Percentiles rank a stretch among this genome's conserved stretches.
phyloP scores from a whole-genome alignment of 768 basidiomycete species.

The Podaxis sp. region DNA sequence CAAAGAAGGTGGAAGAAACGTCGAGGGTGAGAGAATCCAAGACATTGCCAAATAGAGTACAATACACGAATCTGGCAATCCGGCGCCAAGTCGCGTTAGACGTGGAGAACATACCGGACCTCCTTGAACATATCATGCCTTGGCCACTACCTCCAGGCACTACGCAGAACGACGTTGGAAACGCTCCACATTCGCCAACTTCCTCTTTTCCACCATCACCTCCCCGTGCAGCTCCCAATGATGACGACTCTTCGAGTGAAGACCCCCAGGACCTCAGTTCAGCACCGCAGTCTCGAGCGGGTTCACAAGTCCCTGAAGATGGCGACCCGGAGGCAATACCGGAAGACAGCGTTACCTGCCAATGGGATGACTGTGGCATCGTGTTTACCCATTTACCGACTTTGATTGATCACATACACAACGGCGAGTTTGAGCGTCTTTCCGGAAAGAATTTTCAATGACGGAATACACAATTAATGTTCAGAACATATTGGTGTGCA shows the following conservation, averaged over 20 bases:
- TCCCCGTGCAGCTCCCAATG: neutral
- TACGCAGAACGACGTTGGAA: neutral
- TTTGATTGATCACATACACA: slow-evolving; percentile 81
- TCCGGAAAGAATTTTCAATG: neutral
- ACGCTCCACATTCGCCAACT: neutral
- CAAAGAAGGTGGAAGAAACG: neutral
- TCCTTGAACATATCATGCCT: slow-evolving; percentile 4
- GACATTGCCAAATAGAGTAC: slow-evolving; percentile 8
- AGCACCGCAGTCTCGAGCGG: slow-evolving; percentile 4
- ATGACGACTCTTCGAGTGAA: slow-evolving; percentile 11
- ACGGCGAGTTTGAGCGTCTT: slow-evolving; percentile 47
- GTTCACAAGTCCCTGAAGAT: slow-evolving; percentile 4
- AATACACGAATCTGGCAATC: neutral
- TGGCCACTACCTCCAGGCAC: neutral
- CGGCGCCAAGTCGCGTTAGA: neutral
- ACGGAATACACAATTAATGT: slow-evolving; percentile 2
- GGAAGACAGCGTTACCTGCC: slow-evolving; percentile 69
- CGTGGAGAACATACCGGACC: slow-evolving; percentile 5
- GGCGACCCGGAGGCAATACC: slow-evolving; percentile 13
- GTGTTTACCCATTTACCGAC: slow-evolving; percentile 73
- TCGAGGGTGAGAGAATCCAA: neutral
- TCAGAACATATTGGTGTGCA: slow-evolving; percentile 80
- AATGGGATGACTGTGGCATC: slow-evolving; percentile 79
- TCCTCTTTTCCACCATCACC: slow-evolving; percentile 3
- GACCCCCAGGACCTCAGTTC: slow-evolving; percentile 3